These are phyloP conservation scores for Ceratocystis ficicola DNA, from an alignment of 2,329 filamentous ascomycete species.

Conservation along the genomic window DNA sequence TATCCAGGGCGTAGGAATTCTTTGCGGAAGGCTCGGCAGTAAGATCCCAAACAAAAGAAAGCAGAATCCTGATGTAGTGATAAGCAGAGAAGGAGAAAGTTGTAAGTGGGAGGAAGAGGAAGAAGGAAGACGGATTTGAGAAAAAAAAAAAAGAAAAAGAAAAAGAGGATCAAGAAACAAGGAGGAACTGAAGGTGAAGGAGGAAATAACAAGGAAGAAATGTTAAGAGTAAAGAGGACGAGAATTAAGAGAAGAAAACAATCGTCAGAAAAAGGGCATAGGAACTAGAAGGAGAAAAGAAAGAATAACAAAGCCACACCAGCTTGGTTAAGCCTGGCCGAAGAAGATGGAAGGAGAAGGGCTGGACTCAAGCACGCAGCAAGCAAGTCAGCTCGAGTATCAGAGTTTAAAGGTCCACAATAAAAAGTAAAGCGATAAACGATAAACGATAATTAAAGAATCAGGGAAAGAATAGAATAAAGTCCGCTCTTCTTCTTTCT, in stretches of 20 bases:
- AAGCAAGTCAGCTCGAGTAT: background rate
- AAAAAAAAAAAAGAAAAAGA: background rate
- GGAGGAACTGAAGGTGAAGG: background rate
- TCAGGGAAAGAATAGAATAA: background rate
- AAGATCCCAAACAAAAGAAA: slow-evolving; percentile 4
- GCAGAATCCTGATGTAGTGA: slow-evolving; percentile 4
- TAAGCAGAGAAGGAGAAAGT: background rate
- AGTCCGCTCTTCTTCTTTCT: background rate
- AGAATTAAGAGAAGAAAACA: background rate
- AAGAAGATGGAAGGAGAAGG: background rate
- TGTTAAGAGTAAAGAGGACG: background rate
- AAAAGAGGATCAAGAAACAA: background rate
- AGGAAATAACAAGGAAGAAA: background rate
- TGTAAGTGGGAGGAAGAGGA: background rate
- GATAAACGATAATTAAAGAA: background rate
- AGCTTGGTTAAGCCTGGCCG: background rate
- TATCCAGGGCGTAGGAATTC: slow-evolving; percentile 8
- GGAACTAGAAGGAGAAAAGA: background rate
- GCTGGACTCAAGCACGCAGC: background rate
- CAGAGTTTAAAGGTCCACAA: background rate
- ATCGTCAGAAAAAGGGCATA: background rate
- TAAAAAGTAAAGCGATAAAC: background rate
- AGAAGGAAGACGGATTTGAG: background rate
- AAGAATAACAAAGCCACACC: background rate
- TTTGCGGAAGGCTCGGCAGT: slow-evolving; percentile 12